Conservation (phyloP, 331 rosid species). For the Pyrus hybrid region DNA sequence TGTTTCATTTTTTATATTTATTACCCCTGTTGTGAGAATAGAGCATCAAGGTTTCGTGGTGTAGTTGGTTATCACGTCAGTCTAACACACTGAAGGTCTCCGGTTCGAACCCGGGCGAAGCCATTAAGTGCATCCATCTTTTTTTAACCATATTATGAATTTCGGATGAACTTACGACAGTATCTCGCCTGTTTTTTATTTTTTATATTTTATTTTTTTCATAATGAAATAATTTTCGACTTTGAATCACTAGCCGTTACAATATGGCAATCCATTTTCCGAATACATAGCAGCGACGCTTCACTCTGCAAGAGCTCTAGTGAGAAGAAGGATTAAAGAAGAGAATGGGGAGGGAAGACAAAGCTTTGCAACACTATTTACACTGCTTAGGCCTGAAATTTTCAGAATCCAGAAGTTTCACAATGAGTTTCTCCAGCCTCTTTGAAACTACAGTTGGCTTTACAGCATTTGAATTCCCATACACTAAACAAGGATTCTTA, state of each 20-base stretch:
- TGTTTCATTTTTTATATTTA: no score
- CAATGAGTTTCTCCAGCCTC: conserved; percentile 64
- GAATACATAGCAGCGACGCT: no score
- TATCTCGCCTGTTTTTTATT: no score
- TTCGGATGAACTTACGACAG: neutral
- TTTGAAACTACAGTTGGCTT: conserved; percentile 59
- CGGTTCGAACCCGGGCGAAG: conserved; percentile 18
- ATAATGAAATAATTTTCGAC: no score
- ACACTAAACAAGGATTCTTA: conserved; percentile 40
- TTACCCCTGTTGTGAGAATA: fast-evolving
- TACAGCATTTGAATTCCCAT: conserved; percentile 47
- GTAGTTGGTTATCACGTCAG: conserved; percentile 24
- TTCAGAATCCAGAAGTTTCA: conserved; percentile 63
- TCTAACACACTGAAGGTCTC: conserved; percentile 24
- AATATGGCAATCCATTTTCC: no score
- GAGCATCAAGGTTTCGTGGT: neutral
- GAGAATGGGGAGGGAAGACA: neutral
- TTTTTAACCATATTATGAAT: neutral
- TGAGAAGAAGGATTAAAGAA: neutral
- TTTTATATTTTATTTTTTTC: fast-evolving
- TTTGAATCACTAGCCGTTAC: no score
- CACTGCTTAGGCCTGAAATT: conserved; percentile 80
- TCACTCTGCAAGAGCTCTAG: no score
- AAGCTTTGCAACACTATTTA: conserved; percentile 24
- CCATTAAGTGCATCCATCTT: neutral